Conservation (phyloP, 306 rosid species). For the Spatholobus suberectus region DNA sequence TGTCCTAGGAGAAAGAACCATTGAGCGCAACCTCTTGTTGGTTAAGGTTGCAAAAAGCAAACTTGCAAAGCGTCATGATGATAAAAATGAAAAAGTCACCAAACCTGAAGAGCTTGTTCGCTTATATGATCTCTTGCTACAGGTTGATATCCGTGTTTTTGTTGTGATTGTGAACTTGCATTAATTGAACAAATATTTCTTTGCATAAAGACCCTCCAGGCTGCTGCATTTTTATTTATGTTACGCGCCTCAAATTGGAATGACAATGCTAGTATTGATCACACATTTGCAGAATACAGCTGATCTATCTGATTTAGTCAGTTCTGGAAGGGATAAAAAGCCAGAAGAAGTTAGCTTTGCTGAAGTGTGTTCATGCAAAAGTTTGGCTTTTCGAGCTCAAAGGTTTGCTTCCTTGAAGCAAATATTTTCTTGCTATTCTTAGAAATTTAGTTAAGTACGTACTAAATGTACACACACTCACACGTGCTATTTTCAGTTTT, state of each 20-base stretch:
- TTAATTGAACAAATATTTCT: conserved; percentile 23
- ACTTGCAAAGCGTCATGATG: conserved; percentile 79
- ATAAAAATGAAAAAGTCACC: conserved; percentile 90
- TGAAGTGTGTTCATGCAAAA: conserved; percentile 74
- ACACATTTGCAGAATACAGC: conserved; percentile 76
- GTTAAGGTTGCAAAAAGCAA: conserved; percentile 89
- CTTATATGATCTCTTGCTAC: conserved; percentile 84
- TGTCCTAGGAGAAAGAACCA: conserved; percentile 89
- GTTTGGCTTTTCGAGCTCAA: conserved; percentile 84
- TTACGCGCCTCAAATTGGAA: conserved; percentile 32
- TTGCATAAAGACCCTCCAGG: conserved; percentile 17
- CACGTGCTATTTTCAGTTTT: conserved; percentile 2
- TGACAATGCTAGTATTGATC: conserved; percentile 36
- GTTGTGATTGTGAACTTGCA: conserved; percentile 14
- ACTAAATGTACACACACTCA: background rate
- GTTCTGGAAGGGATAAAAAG: conserved; percentile 87
- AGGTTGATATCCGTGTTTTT: conserved; percentile 59
- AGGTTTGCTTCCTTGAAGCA: conserved; percentile 60
- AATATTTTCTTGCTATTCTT: conserved; percentile 15
- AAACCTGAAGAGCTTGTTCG: conserved; percentile 99
- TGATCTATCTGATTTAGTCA: conserved; percentile 94
- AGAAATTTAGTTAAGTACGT: conserved; percentile 31
- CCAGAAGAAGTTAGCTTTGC: conserved; percentile 77
- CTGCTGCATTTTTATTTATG: conserved; percentile 16
- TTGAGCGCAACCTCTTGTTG: conserved; percentile 90